These are phyloP conservation scores for Avena atlantica DNA, from an alignment of 176 grass and related monocot species.

Conservation along the genomic window DNA sequence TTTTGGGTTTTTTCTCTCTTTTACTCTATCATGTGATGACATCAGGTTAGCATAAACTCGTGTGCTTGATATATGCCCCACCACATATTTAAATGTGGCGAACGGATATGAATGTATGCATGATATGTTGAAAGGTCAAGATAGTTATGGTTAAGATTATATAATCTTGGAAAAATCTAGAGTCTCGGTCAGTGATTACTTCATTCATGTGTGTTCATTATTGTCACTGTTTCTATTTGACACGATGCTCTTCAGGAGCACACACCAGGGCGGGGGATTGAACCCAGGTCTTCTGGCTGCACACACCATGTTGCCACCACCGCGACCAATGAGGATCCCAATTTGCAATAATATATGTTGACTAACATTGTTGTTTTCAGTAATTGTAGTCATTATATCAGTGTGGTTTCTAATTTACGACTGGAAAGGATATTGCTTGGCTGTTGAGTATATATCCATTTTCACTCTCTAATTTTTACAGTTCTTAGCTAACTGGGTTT, in stretches of 20 bases:
- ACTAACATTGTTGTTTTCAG: constrained; percentile 20
- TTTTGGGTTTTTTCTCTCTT: neutral
- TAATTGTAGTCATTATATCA: neutral
- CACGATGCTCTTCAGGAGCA: neutral
- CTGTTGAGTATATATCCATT: neutral
- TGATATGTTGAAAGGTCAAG: neutral
- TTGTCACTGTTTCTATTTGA: neutral
- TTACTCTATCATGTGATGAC: constrained; percentile 4
- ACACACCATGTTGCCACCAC: neutral
- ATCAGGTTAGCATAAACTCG: constrained; percentile 13
- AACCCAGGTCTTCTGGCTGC: neutral
- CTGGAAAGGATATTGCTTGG: constrained; percentile 2
- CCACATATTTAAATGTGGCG: neutral
- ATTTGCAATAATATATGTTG: neutral
- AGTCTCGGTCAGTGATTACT: neutral
- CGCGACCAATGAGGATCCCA: neutral
- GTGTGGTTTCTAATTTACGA: constrained; percentile 1
- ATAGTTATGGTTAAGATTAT: neutral
- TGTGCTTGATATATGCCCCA: neutral
- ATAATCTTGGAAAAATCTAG: neutral
- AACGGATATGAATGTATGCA: neutral
- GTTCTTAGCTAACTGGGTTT: constrained; percentile 9
- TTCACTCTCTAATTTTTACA: neutral
- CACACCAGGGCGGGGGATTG: neutral
- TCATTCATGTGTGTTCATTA: constrained; percentile 18